Evolutionary conservation across 2,329 filamentous ascomycete species (phyloP).

Genomic region (Magnaporthiopsis rhizophila): DNA sequence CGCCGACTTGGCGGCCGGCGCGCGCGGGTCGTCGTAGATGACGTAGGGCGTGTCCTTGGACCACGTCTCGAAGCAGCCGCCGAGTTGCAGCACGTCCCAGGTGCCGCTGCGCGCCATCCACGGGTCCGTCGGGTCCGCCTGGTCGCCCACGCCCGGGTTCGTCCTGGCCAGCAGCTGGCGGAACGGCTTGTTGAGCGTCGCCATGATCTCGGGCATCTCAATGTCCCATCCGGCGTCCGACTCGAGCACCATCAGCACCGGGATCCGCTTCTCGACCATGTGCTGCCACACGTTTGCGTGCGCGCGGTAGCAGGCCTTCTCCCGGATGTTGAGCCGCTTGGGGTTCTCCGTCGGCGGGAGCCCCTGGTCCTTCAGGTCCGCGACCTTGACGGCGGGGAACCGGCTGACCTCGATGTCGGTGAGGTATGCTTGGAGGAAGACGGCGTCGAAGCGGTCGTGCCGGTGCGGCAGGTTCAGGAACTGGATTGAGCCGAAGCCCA

Average conservation of each 20-base stretch:
- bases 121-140: constrained; percentile 13
- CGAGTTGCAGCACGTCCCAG: constrained; percentile 19
- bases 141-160: constrained; percentile 6
- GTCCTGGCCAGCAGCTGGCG: constrained; percentile 13
- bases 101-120: constrained; percentile 14
- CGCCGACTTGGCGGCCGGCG: constrained; percentile 5
- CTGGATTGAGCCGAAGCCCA: constrained; percentile 17
- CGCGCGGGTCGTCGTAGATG: constrained; percentile 14
- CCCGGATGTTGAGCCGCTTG: constrained; percentile 12
- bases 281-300: constrained; percentile 23
- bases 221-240: constrained; percentile 22
- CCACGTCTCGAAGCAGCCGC: constrained; percentile 17
- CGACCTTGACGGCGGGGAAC: constrained; percentile 14
- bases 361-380: constrained; percentile 16
- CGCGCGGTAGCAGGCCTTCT: constrained; percentile 20
- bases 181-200: constrained; percentile 16
- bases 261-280: constrained; percentile 15
- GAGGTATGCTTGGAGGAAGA: constrained; percentile 19
- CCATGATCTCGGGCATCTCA: constrained; percentile 28
- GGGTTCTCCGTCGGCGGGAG: constrained; percentile 18
- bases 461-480: constrained; percentile 19
- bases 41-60: constrained; percentile 9
- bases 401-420: constrained; percentile 18
- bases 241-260: constrained; percentile 20
- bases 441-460: constrained; percentile 20